Evolutionary conservation across 441 rosid species (phyloP).

Genomic region (Geranium incanum): DNA sequence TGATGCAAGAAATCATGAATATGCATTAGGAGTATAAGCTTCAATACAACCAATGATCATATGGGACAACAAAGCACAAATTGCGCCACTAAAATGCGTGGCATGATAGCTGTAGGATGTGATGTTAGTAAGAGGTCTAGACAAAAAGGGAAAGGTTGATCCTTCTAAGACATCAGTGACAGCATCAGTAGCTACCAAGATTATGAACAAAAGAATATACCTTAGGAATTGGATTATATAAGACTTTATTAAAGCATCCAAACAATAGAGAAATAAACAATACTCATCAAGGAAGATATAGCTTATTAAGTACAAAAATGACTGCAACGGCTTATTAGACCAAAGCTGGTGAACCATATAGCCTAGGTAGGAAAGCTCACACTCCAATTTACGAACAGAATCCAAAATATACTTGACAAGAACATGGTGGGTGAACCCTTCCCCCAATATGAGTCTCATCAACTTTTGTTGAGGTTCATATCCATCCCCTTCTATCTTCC

Average conservation of each 20-base stretch:
- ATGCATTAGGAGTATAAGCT: conserved; percentile 5
- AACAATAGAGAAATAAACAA: neutral
- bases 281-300: neutral
- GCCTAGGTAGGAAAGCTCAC: neutral
- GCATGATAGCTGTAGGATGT: neutral
- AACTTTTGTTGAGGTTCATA: too few relatives aligned
- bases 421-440: too few relatives aligned
- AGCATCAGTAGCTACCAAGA: neutral
- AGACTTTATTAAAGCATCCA: neutral
- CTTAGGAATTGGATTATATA: neutral
- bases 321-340: neutral
- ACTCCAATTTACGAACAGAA: neutral
- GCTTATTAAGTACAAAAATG: too few relatives aligned
- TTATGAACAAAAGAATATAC: neutral
- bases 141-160: conserved; percentile 1
- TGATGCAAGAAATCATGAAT: neutral
- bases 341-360: neutral
- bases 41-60: conserved; percentile 3
- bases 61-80: conserved; percentile 4
- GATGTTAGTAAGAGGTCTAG: neutral
- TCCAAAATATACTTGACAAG: too few relatives aligned
- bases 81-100: neutral
- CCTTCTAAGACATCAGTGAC: neutral
- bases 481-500: too few relatives aligned
- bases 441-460: too few relatives aligned